These are phyloP conservation scores for Podaxis sp. DNA, from an alignment of 768 basidiomycete genomes.

Conservation along the genomic window DNA sequence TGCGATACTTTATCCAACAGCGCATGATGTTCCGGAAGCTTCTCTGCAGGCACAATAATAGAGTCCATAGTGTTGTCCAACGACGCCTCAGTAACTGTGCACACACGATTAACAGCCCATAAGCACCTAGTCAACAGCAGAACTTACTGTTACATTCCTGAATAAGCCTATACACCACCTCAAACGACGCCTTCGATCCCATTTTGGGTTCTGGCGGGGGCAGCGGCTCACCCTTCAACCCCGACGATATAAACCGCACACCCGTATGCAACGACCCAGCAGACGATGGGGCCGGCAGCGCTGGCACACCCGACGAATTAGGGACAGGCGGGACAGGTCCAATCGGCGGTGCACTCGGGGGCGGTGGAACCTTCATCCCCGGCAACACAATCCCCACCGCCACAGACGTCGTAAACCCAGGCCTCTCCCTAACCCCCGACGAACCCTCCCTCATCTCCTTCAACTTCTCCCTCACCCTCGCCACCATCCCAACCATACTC, in stretches of 20 bases:
- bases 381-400: conserved; percentile 11
- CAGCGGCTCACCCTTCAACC: conserved; percentile 12
- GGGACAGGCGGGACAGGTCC: conserved; percentile 11
- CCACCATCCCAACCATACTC: neutral
- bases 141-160: conserved; percentile 12
- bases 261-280: neutral
- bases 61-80: conserved; percentile 12
- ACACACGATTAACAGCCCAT: neutral
- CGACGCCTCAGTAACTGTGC: conserved; percentile 1
- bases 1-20: conserved; percentile 13
- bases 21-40: conserved; percentile 13
- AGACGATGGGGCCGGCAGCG: neutral
- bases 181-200: conserved; percentile 14
- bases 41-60: conserved; percentile 12
- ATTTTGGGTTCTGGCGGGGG: conserved; percentile 12
- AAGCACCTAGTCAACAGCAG: neutral
- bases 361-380: conserved; percentile 3
- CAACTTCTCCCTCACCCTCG: conserved; percentile 8
- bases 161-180: conserved; percentile 10
- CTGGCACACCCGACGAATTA: neutral
- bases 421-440: neutral
- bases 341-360: neutral
- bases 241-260: conserved; percentile 12
- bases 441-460: conserved; percentile 13
- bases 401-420: conserved; percentile 10